Base-by-base conservation (phyloP, 345 rosid genomes). In the Eucalyptus regnans region DNA sequence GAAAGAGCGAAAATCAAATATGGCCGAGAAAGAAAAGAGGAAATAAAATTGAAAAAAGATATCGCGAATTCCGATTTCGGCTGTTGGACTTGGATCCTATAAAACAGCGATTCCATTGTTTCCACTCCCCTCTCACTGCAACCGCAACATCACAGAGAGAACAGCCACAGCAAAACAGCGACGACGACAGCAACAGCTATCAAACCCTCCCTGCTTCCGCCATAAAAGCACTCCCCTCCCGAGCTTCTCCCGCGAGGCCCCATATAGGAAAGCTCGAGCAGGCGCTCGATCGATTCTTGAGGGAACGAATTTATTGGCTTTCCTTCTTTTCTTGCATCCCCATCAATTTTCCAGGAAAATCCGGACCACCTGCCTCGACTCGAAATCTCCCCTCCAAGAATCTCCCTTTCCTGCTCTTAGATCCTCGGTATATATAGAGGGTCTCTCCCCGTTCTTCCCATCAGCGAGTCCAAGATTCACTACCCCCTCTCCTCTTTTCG, bases 51-150 rank as follows among this genome's bases (percentile, higher is more conserved):
- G 8, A 6, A 12, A 62, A 62, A 37, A 50, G 18, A 71, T 44
- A 60, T 48, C 16, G 52, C 29, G 49, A 48, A 56, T 87, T 49
- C 68, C 89, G 50, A 89, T 80, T 62, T 87, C 22, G 93, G 95
- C 91, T 90, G 90, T 86, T 91, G 90, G 88, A 52, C 58, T 52
- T 52, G 58, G 94, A 93, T 94, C 94, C 96, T 95, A 94, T 95
- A 94, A 92, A 94, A 91, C 90, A 90, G 94, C 89, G 89, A 89
- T 62, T 90, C 89, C 92, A 91, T 89, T 93, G 90, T 91, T 87
- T 52, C 88, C 84, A 46, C 58, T 52, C 66, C 71, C 89, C 86
- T 50, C 89, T 50, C 87, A 50, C 87, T 31, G 16, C 84, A 76
- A 76, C 25, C 16, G 44, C 81, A 68, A 16, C 80, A 33, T 0